Conservation (phyloP, 257 asterid genomes). For the Solanum habrochaites region DNA sequence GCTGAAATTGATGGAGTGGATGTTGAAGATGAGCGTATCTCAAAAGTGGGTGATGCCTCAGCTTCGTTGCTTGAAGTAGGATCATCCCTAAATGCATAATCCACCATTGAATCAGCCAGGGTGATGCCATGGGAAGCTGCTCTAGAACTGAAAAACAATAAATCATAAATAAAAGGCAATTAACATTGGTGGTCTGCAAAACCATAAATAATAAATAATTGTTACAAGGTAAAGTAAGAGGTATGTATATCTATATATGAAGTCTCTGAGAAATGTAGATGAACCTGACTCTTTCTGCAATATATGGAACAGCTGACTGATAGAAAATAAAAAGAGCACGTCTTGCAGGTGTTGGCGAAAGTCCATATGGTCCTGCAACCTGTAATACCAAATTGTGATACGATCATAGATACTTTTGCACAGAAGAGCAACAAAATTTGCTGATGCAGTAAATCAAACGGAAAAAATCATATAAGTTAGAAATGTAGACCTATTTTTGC, state of each 20-base stretch:
- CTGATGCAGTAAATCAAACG: not conserved
- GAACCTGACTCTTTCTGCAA: constrained; percentile 92
- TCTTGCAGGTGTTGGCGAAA: constrained; percentile 93
- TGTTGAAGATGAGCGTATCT: constrained; percentile 22
- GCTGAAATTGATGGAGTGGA: constrained; percentile 24
- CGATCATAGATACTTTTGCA: not conserved
- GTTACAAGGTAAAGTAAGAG: not conserved
- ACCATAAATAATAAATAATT: not conserved
- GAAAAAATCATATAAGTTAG: not conserved
- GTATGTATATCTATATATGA: not conserved
- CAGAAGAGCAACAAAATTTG: not conserved
- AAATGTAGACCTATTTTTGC: not conserved
- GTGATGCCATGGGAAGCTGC: constrained; percentile 72
- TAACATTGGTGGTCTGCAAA: not conserved
- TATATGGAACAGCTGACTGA: constrained; percentile 88
- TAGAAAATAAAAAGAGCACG: constrained; percentile 84
- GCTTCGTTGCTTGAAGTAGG: constrained; percentile 23
- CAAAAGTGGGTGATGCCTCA: constrained; percentile 29
- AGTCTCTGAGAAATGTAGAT: not conserved
- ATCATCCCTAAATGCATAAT: constrained; percentile 24
- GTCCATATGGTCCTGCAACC: constrained; percentile 85
- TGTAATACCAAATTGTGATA: constrained; percentile 14
- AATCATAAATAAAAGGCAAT: not conserved
- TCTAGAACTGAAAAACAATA: constrained; percentile 62
- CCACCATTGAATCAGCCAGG: constrained; percentile 50